Percentiles rank a stretch among this genome's conserved stretches.
Conservation (phyloP, 2,329 filamentous ascomycete species). For the Phaeosphaeriaceae sp. region DNA sequence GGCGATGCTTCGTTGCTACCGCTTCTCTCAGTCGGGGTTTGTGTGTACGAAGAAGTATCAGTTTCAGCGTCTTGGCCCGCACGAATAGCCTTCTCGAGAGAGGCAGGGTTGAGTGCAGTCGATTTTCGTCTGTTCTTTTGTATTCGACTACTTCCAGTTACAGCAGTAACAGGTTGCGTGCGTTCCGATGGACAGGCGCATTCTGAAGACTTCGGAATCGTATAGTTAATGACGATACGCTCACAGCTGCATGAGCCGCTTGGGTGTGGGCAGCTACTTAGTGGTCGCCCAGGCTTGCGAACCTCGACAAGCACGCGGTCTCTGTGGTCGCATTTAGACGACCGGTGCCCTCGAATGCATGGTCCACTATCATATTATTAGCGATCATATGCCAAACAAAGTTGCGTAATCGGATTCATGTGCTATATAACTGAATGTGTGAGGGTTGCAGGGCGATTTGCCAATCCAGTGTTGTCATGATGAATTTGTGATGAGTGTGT, state of each 20-base stretch:
- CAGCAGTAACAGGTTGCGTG: conserved; percentile 26
- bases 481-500: no score
- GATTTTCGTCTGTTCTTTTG: conserved; percentile 43
- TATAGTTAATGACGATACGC: conserved; percentile 62
- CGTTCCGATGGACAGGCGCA: conserved; percentile 46
- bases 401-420: background rate
- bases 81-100: conserved; percentile 45
- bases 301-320: conserved; percentile 74
- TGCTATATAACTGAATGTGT: no score
- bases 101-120: conserved; percentile 32
- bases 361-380: conserved; percentile 61
- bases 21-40: conserved; percentile 43
- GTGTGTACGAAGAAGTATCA: conserved; percentile 40
- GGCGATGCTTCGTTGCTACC: conserved; percentile 42
- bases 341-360: conserved; percentile 77
- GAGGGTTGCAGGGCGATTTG: no score
- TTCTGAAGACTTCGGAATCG: conserved; percentile 50
- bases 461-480: no score
- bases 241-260: conserved; percentile 67
- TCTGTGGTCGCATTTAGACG: conserved; percentile 74
- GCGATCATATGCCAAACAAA: background rate
- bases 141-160: conserved; percentile 36
- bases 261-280: conserved; percentile 73
- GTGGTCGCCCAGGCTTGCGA: conserved; percentile 72
- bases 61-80: conserved; percentile 38